Base-by-base conservation (phyloP, 2,329 filamentous ascomycete species). In the Knoxdaviesia proteae region DNA sequence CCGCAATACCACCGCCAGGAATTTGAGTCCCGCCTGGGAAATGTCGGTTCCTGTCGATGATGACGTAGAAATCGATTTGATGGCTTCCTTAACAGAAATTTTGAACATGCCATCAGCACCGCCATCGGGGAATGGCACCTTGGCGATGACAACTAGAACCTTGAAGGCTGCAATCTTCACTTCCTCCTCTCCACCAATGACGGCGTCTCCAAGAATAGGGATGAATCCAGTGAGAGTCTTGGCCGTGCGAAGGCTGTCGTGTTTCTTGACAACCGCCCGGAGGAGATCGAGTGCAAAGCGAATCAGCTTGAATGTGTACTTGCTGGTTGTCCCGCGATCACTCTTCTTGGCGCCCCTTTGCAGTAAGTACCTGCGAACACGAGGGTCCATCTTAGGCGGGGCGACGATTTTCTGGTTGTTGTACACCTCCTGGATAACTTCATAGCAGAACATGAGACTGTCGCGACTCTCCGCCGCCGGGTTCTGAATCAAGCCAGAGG, bases 401-500 rank as follows among this genome's bases (percentile, higher is more conserved):
- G 57, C 61, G 53, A 63, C 56, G 6, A 63, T 65, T 50, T 65
- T 71, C 43, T 69, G 65, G 45, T 71, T 72, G 46, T 72, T 73
- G 57, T 94, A 92, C 1, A 84, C 81, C 48, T 87, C 79, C 54
- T 92, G 82, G 36, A 96, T 82, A 39, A 96, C 71, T 57, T 96
- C 84, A 55, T 94, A 96, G 56, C 87, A 94, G 58, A 98, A 94
- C 0, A 94, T 64, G n/a, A 98, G 63, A 36, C 88, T 77, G 49
- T 94, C 84, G 40, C 80, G 76, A 51, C 76, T 83, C 48, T 80
- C 76, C 0, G 84, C 78, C 0, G 77, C 78, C 3, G 80, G 68
- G 51, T 98, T 98, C 48, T 82, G 78, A 32, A 92, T 59, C 4
- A 98, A 66, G 33, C 90, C 92, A 6, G 81, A 71, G 1, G 82